These are phyloP conservation scores for Auriscalpium vulgare DNA, from an alignment of 768 basidiomycete genomes.

Conservation along the genomic window DNA sequence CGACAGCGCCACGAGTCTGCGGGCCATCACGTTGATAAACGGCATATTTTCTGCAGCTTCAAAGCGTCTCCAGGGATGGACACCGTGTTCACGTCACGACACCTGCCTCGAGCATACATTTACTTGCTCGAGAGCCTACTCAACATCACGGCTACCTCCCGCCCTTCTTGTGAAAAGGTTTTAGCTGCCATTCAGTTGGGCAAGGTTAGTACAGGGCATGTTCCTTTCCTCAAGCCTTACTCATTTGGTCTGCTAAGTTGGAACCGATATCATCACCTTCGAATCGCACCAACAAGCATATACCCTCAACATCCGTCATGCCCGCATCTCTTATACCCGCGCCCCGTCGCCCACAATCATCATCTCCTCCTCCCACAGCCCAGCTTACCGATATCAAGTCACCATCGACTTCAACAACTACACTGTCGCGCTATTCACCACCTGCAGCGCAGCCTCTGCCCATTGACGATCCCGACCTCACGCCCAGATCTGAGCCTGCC, in stretches of 20 bases:
- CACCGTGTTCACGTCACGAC: slow-evolving; percentile 58
- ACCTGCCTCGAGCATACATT: slow-evolving; percentile 62
- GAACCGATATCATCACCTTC: slow-evolving; percentile 1
- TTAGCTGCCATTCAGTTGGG: slow-evolving; percentile 61
- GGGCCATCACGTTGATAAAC: background rate
- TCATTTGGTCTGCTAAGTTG: background rate
- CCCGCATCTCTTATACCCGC: slow-evolving; percentile 7
- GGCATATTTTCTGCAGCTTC: slow-evolving; percentile 30
- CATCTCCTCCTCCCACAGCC: background rate
- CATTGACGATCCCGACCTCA: background rate
- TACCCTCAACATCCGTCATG: background rate
- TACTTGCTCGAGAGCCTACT: slow-evolving; percentile 68
- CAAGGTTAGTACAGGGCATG: slow-evolving; percentile 39
- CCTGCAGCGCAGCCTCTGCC: too few relatives aligned
- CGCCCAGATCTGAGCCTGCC: background rate
- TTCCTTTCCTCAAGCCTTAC: background rate
- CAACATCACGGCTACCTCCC: slow-evolving; percentile 45
- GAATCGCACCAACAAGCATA: background rate
- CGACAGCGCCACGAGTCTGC: background rate
- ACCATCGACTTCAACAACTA: background rate
- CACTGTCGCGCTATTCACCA: too few relatives aligned
- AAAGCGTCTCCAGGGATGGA: slow-evolving; percentile 42
- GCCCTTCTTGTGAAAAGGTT: slow-evolving; percentile 71
- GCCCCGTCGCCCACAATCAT: background rate
- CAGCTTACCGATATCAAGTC: slow-evolving; percentile 11